phyloP scores from a whole-genome alignment of 495 filamentous ascomycete species.

The Trypethelium eluteriae region DNA sequence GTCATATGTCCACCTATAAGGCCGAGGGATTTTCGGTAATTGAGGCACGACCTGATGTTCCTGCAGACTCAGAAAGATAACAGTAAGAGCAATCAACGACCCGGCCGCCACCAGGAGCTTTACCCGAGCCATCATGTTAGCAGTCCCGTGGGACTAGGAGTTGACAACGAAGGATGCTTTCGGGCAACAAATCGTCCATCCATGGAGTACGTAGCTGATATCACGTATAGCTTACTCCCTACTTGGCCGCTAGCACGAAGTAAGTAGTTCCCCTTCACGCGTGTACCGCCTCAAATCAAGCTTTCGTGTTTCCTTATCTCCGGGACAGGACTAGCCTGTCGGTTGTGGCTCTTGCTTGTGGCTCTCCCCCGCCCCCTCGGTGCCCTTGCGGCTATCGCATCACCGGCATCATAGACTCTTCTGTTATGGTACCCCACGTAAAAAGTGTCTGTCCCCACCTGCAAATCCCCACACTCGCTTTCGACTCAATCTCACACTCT shows the following conservation, averaged over 20 bases:
- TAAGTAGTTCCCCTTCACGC: too few relatives aligned
- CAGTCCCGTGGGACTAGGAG: background rate
- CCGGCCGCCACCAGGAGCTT: background rate
- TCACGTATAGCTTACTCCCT: too few relatives aligned
- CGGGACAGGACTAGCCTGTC: too few relatives aligned
- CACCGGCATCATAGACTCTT: too few relatives aligned
- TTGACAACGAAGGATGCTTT: background rate
- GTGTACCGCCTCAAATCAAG: too few relatives aligned
- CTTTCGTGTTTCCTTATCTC: too few relatives aligned
- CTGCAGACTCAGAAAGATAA: background rate
- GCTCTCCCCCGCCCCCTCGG: too few relatives aligned
- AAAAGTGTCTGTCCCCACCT: too few relatives aligned
- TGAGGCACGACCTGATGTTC: constrained; percentile 2
- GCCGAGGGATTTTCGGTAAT: background rate
- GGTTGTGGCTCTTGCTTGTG: too few relatives aligned
- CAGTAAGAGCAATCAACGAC: background rate
- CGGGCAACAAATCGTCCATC: background rate
- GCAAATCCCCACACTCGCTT: background rate
- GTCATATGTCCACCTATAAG: constrained; percentile 14
- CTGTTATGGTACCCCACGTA: too few relatives aligned
- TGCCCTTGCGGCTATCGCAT: too few relatives aligned
- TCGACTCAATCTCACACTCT: background rate
- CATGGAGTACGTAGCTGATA: background rate
- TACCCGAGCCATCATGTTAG: background rate
- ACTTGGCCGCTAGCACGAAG: too few relatives aligned